phyloP scores from a whole-genome alignment of 2,329 filamentous ascomycete genomes.

The Pestalotiopsis sp. region DNA sequence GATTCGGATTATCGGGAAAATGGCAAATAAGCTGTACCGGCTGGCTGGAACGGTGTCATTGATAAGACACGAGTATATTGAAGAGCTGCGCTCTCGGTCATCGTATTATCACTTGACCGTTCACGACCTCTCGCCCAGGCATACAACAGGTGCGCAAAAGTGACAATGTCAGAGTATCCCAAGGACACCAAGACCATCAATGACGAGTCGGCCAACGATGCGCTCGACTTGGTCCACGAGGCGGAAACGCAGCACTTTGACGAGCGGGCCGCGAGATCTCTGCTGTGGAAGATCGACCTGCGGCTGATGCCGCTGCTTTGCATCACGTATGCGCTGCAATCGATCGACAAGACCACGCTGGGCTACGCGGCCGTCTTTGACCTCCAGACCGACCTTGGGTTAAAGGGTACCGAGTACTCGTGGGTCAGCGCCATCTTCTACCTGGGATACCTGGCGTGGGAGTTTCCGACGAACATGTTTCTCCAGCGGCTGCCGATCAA shows the following conservation, averaged over 20 bases:
- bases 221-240: neutral
- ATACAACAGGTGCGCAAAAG: no score
- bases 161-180: neutral
- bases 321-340: slow-evolving; percentile 14
- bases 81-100: no score
- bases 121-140: no score
- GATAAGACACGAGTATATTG: neutral
- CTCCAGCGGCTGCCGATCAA: slow-evolving; percentile 32
- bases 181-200: neutral
- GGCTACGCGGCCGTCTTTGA: slow-evolving; percentile 67
- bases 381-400: slow-evolving; percentile 56
- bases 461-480: slow-evolving; percentile 29
- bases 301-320: slow-evolving; percentile 15
- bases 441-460: slow-evolving; percentile 41
- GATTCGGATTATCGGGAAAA: neutral
- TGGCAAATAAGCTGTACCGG: neutral
- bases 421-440: slow-evolving; percentile 57
- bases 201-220: neutral
- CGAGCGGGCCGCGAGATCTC: neutral
- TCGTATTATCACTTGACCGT: no score
- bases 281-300: slow-evolving; percentile 16
- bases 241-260: neutral
- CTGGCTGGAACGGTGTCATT: neutral
- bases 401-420: slow-evolving; percentile 59
- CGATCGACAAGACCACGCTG: slow-evolving; percentile 49